Base-by-base conservation (phyloP, 2,329 filamentous ascomycete species). In the Aspergillus pseudoterreus region DNA sequence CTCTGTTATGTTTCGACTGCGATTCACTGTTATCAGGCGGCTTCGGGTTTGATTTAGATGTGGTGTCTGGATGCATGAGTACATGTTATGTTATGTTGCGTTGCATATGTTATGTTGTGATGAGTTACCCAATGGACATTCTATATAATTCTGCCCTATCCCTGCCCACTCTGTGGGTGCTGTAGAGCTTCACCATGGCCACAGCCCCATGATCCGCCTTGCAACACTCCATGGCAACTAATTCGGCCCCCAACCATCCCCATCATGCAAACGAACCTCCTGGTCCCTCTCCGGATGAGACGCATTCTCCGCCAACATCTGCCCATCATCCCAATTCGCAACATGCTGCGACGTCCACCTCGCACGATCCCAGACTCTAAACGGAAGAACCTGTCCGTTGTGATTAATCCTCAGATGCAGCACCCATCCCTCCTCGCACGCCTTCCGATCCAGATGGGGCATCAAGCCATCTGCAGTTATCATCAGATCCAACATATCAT, bases 381-480 rank as follows among this genome's bases (percentile, higher is more conserved):
- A 55, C 4, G 56, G 56, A 38, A 60, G 49, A 53, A 60, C 21
- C 42, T 51, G 15, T 10, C 54, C 57, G 32, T 35, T 39, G n/a
- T 60, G 56, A 46, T 56, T 57, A 10, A 60, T 35, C 17, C 46
- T 56, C 14, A 60, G 47, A 43, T 50, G 32, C 39, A 58, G 43
- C 48, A 58, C 50, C 57, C 53, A 58, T 4, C 56, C 57, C 4
- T 58, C 52, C 38, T 58, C 57, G 35, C 54, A 58, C 10, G 58
- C 54, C 48, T 55, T 57, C 19, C 54, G 54, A 56, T 60, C 56
- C 4, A 30, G 27, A 30, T 30, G 27, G 10, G 3, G 27, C 27
- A 11, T 30, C 4, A 11, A 30, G 27, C 8, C 27, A 5, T 30
- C 27, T 3, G 27, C 27, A 30, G 27, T 11, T 10, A 9, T 30